Percentiles rank a stretch among this genome's conserved stretches.
Conservation (phyloP, 768 basidiomycete genomes). For the Auricularia auricula-judae region DNA sequence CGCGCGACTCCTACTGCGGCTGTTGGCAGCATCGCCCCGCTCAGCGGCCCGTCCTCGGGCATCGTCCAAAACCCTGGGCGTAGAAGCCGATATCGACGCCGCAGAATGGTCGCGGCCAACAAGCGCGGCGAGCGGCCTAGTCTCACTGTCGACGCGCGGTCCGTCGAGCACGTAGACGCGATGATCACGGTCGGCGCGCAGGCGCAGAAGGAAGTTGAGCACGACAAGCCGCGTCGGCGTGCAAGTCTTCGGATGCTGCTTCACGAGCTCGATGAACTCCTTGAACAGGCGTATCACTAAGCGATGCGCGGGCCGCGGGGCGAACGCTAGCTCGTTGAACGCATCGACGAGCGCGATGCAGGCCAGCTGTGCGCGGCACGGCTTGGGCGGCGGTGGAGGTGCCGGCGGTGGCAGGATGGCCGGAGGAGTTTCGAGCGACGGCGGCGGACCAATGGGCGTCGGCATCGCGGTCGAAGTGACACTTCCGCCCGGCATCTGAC, state of each 20-base stretch:
- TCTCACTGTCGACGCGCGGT: slow-evolving; percentile 28
- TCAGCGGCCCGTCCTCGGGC: not conserved
- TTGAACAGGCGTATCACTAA: slow-evolving; percentile 46
- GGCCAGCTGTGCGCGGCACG: slow-evolving; percentile 41
- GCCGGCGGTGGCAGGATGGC: not conserved
- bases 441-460: not conserved
- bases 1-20: not conserved
- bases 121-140: slow-evolving; percentile 47
- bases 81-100: slow-evolving; percentile 5
- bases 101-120: slow-evolving; percentile 39
- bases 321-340: slow-evolving; percentile 63
- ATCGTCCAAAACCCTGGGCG: not conserved
- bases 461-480: not conserved
- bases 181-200: slow-evolving; percentile 87
- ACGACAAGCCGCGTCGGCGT: slow-evolving; percentile 54
- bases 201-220: slow-evolving; percentile 78
- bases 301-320: slow-evolving; percentile 39
- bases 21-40: not conserved
- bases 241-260: slow-evolving; percentile 24
- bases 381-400: not conserved
- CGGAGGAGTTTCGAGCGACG: not conserved
- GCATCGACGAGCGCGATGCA: slow-evolving; percentile 51
- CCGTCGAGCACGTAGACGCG: slow-evolving; percentile 57
- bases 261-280: slow-evolving; percentile 36
- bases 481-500: not conserved